Evolutionary conservation across 495 filamentous ascomycete species (phyloP), one percentile per base, ranked within the genome.

Genomic region (Daldinia bambusicola): DNA sequence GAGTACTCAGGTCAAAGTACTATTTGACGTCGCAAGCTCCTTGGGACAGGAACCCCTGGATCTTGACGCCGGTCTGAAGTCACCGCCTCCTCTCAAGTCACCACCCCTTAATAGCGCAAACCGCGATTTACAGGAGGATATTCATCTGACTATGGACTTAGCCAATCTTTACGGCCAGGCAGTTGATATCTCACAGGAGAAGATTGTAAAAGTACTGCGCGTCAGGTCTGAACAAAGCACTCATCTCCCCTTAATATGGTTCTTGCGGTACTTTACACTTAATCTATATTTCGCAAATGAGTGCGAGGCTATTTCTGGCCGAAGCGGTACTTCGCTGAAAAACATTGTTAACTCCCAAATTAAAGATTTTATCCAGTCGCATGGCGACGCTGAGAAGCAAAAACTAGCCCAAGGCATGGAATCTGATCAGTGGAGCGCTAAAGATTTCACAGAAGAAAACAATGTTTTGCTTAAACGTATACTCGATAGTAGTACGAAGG

Each of bases 281-380:
- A 98, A 98, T 71, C 88, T 94, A 30, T 88, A 97, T 22, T 99
- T 98, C 74, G 93, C 93, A 7, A 96, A 97, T 72, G 95, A 99
- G 76, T 99, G 95, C 72, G 95, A 99, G 78, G 92, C 95, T 3
- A 93, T 98, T 14, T 97, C 93, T 13, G 95, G 95, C 2, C 88
- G 95, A 60, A 89, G 93, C 59, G 94, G 94, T 2, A 90, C 89
- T 6, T 85, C 90, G 1, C 83, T 99, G 31, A 97, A 97, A 77
- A 95, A 88, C 3, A 85, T 97, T 1, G 92, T 99, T 40, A 95
- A 97, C 69, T 89, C 88, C 55, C 95, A 99, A 65, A 98, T 99
- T 74, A 89, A 89, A 52, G 93, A 97, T 32, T 99, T 95, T 71
- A 91, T 98, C 51, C 84, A 88, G 36, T 82, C 86, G 4, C 90